phyloP scores from a whole-genome alignment of 2,329 filamentous ascomycete species.

The Aspergillus novoparasiticus region DNA sequence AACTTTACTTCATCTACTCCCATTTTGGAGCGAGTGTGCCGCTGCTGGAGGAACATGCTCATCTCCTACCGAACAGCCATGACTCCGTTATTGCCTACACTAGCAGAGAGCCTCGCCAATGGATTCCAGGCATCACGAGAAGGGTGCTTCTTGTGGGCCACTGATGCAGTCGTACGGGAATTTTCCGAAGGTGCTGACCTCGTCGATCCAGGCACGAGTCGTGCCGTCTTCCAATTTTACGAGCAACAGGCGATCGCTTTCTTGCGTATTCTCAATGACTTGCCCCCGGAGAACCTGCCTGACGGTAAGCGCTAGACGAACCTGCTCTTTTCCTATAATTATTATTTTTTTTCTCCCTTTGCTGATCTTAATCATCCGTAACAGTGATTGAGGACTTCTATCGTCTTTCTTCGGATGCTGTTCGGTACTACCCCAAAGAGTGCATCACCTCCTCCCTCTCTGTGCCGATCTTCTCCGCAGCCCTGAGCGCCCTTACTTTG shows the following conservation, averaged over 20 bases:
- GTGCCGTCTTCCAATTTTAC: constrained; percentile 91
- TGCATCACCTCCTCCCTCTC: constrained; percentile 79
- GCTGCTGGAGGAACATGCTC: constrained; percentile 96
- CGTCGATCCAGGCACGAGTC: constrained; percentile 77
- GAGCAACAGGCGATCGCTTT: constrained; percentile 91
- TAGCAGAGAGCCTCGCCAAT: constrained; percentile 84
- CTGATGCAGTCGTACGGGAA: constrained; percentile 89
- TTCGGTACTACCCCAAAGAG: constrained; percentile 87
- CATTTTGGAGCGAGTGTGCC: constrained; percentile 89
- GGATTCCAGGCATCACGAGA: constrained; percentile 86
- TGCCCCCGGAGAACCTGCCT: constrained; percentile 76
- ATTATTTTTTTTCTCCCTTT: neutral
- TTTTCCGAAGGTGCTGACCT: constrained; percentile 89
- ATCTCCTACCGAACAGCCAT: constrained; percentile 92
- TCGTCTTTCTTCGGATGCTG: constrained; percentile 84
- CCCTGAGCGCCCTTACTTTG: constrained; percentile 80
- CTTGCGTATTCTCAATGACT: constrained; percentile 82
- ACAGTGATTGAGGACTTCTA: constrained; percentile 94
- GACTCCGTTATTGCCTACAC: constrained; percentile 76
- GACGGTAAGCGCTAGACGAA: constrained; percentile 51
- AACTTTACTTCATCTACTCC: constrained; percentile 84
- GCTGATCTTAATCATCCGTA: constrained; percentile 16
- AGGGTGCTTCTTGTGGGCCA: constrained; percentile 98
- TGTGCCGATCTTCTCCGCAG: constrained; percentile 81
- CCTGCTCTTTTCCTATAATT: neutral